A percentile compares a stretch with the other conserved stretches of the same genome.
Evolutionary conservation across 2,329 filamentous ascomycete genomes (phyloP).

Genomic region (Endoconidiophora polonica): DNA sequence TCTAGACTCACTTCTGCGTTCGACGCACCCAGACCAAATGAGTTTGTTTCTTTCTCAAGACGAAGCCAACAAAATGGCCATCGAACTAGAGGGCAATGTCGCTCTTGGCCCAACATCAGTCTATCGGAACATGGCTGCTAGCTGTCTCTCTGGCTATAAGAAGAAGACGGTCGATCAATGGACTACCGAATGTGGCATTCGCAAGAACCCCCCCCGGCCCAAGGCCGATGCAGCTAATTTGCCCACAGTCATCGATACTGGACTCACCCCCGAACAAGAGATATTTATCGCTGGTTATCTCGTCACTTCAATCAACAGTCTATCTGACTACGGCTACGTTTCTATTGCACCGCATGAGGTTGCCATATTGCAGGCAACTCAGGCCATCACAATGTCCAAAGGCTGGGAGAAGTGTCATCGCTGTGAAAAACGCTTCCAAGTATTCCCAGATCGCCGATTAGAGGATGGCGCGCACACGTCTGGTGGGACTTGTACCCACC

Average conservation of each 20-base stretch:
- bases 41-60: constrained; percentile 43
- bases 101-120: constrained; percentile 51
- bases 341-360: constrained; percentile 44
- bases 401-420: constrained; percentile 84
- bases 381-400: constrained; percentile 47
- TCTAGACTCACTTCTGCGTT: constrained; percentile 7
- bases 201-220: constrained; percentile 5
- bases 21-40: constrained; percentile 1
- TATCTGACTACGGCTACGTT: constrained; percentile 64
- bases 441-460: constrained; percentile 70
- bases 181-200: constrained; percentile 19
- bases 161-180: constrained; percentile 59
- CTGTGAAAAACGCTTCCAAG: constrained; percentile 72
- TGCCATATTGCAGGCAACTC: constrained; percentile 49
- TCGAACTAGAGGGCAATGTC: constrained; percentile 64
- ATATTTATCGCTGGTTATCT: constrained; percentile 45
- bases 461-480: constrained; percentile 60
- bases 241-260: constrained; percentile 47
- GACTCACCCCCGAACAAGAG: constrained; percentile 52
- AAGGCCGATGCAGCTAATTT: not conserved
- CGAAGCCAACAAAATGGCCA: constrained; percentile 47
- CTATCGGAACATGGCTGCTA: constrained; percentile 73
- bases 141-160: constrained; percentile 58
- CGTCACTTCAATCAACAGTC: constrained; percentile 42
- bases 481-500: constrained; percentile 64